Evolutionary conservation across 2,329 filamentous ascomycete genomes (phyloP).

Genomic region (Aspergillus ibericus): DNA sequence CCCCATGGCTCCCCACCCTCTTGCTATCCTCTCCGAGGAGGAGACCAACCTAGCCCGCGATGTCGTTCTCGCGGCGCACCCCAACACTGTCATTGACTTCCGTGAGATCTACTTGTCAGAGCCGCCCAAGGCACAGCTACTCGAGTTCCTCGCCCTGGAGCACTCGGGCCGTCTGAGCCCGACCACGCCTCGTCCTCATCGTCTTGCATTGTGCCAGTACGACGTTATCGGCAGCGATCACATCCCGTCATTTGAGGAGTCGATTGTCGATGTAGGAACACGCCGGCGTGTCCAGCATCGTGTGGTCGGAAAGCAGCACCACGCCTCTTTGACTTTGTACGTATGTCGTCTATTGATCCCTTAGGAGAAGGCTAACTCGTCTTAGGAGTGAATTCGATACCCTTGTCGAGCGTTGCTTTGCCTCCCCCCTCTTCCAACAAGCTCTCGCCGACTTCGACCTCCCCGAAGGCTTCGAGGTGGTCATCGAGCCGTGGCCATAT

Average conservation of each 20-base stretch:
- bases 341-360: constrained; percentile 2
- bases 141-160: constrained; percentile 50
- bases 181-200: constrained; percentile 47
- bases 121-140: constrained; percentile 51
- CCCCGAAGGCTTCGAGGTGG: constrained; percentile 57
- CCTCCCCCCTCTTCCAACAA: constrained; percentile 54
- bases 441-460: constrained; percentile 54
- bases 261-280: constrained; percentile 50
- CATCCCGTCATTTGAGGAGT: constrained; percentile 56
- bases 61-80: constrained; percentile 30
- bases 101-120: constrained; percentile 54
- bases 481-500: constrained; percentile 59
- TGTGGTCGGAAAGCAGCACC: constrained; percentile 50
- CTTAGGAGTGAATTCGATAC: constrained; percentile 49
- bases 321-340: constrained; percentile 51
- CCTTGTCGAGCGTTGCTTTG: constrained; percentile 51
- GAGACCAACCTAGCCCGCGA: constrained; percentile 39
- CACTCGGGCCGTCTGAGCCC: constrained; percentile 45
- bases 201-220: constrained; percentile 57
- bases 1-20: constrained; percentile 33
- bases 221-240: constrained; percentile 56
- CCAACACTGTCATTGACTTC: constrained; percentile 42
- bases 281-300: constrained; percentile 46
- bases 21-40: constrained; percentile 34
- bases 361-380: not conserved